phyloP scores from a whole-genome alignment of 78 protist species.

The Emiliania huxleyi region DNA sequence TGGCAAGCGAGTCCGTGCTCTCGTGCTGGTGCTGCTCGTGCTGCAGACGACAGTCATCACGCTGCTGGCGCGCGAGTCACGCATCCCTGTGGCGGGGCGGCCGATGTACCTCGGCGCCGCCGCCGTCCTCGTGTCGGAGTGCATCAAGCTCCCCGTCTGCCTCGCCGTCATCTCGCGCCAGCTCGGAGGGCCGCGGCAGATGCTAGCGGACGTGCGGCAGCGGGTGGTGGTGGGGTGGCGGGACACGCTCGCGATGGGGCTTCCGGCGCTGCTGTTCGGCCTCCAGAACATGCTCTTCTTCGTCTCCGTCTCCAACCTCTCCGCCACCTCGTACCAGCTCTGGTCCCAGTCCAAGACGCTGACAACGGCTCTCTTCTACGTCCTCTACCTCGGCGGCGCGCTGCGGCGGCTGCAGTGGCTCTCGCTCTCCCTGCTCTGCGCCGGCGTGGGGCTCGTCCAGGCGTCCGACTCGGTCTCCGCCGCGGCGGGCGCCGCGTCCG shows the following conservation, averaged over 20 bases:
- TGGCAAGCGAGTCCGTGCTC: no score
- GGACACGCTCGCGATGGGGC: background rate
- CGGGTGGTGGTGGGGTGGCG: background rate
- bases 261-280: background rate
- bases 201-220: background rate
- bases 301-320: conserved; percentile 16
- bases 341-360: conserved; percentile 30
- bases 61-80: background rate
- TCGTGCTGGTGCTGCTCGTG: background rate
- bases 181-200: background rate
- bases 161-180: background rate
- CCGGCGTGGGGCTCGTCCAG: background rate
- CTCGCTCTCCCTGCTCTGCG: background rate
- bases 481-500: background rate
- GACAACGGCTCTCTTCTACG: conserved; percentile 14
- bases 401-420: conserved; percentile 25
- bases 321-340: conserved; percentile 43
- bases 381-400: background rate
- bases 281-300: conserved; percentile 29
- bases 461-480: background rate
- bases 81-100: background rate
- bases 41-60: background rate
- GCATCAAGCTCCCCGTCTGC: background rate
- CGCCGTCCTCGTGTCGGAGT: conserved; percentile 3
- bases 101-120: background rate